These are phyloP conservation scores for Zymoseptoria pseudotritici DNA, from an alignment of 2,329 filamentous ascomycete species.

Conservation along the genomic window DNA sequence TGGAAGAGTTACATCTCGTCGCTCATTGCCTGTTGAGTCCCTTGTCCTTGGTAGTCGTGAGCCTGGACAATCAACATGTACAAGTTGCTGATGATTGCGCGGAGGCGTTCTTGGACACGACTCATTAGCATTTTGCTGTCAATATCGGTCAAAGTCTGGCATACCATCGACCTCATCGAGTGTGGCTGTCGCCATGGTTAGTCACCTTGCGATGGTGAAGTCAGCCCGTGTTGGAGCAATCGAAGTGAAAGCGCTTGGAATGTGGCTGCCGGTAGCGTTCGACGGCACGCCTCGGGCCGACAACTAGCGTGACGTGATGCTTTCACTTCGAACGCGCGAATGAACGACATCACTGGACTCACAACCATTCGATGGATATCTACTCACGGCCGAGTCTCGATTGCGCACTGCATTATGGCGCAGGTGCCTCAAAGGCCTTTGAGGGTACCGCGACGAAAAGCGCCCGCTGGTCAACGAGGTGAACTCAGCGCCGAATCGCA, in stretches of 20 bases:
- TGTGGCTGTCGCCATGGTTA: constrained; percentile 23
- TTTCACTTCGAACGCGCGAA: neutral
- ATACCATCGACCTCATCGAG: constrained; percentile 28
- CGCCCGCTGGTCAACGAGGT: neutral
- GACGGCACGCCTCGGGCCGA: neutral
- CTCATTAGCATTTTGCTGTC: constrained; percentile 6
- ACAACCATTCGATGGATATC: neutral
- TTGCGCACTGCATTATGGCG: neutral
- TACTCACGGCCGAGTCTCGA: neutral
- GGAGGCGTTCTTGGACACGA: constrained; percentile 42
- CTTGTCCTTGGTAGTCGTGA: constrained; percentile 51
- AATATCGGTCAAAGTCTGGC: neutral
- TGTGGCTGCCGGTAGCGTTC: neutral
- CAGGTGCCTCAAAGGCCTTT: neutral
- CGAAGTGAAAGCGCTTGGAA: neutral
- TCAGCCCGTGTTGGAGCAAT: neutral
- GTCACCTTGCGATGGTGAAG: neutral
- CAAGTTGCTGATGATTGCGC: constrained; percentile 55
- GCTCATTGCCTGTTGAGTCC: constrained; percentile 51
- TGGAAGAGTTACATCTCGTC: constrained; percentile 44
- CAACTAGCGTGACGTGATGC: neutral
- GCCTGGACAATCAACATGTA: constrained; percentile 53
- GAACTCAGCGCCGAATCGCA: neutral
- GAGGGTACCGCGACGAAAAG: neutral
- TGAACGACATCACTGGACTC: neutral